phyloP scores from a whole-genome alignment of 176 grass and related monocot genomes.

The Alloteropsis semialata region DNA sequence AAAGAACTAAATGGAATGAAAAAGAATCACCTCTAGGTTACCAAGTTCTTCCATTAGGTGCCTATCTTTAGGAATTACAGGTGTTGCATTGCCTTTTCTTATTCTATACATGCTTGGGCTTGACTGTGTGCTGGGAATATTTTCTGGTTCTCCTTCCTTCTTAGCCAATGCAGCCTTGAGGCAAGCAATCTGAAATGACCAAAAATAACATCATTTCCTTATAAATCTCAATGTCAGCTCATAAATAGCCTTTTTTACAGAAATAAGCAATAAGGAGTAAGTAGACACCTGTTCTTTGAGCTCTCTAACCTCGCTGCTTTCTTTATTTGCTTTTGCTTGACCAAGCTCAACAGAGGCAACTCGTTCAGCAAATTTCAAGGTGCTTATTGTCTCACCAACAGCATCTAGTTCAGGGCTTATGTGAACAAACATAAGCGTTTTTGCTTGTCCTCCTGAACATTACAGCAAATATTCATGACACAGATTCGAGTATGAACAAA shows the following conservation, averaged over 20 bases:
- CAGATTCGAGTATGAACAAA: slow-evolving; percentile 14
- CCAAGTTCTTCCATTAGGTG: slow-evolving; percentile 96
- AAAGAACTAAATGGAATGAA: not conserved
- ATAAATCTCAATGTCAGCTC: slow-evolving; percentile 16
- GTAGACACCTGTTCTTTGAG: slow-evolving; percentile 78
- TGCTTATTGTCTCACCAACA: slow-evolving; percentile 69
- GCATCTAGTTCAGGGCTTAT: slow-evolving; percentile 71
- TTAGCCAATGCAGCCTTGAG: slow-evolving; percentile 73
- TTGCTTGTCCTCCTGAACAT: slow-evolving; percentile 89
- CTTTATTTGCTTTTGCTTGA: slow-evolving; percentile 65
- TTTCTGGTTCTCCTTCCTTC: slow-evolving; percentile 57
- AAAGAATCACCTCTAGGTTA: slow-evolving; percentile 66
- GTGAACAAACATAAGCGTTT: slow-evolving; percentile 96
- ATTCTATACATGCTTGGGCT: slow-evolving; percentile 56
- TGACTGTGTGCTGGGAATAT: slow-evolving; percentile 35
- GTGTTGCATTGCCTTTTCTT: slow-evolving; percentile 37
- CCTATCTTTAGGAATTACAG: slow-evolving; percentile 42
- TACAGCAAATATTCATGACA: slow-evolving; percentile 18
- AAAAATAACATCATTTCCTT: not conserved
- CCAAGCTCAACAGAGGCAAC: slow-evolving; percentile 88
- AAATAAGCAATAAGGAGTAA: slow-evolving; percentile 2
- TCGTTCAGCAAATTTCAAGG: slow-evolving; percentile 87
- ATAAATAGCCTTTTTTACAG: not conserved
- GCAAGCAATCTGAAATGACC: slow-evolving; percentile 53
- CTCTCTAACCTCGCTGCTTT: slow-evolving; percentile 63